Conservation (phyloP, 192 early-diverging fungal species). For the Backusella tarrabulga region DNA sequence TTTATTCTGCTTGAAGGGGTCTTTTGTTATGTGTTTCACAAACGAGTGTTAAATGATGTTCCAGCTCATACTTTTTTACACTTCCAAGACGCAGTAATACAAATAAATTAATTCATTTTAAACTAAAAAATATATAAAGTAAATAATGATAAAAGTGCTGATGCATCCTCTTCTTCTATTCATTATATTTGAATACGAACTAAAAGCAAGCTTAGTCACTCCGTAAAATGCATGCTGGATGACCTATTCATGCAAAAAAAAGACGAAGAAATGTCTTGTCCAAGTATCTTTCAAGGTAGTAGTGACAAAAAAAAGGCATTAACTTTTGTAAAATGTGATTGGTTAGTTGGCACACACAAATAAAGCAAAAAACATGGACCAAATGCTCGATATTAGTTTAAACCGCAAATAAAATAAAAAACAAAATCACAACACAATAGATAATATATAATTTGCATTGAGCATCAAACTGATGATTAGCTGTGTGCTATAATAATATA, state of each 20-base stretch:
- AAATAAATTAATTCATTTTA: conserved; percentile 1
- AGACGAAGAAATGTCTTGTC: neutral
- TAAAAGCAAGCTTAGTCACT: neutral
- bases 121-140: neutral
- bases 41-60: neutral
- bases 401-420: neutral
- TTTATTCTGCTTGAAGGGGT: neutral
- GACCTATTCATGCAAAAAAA: neutral
- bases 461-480: neutral
- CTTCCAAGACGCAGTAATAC: neutral
- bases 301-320: neutral
- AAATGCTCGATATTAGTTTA: neutral
- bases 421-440: neutral
- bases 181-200: neutral
- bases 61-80: neutral
- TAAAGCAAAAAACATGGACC: neutral
- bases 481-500: neutral
- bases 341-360: neutral
- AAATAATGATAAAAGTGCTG: neutral
- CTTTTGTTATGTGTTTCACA: neutral
- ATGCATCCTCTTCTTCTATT: neutral
- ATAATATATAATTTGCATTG: neutral
- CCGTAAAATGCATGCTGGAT: neutral
- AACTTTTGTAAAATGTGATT: neutral
- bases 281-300: neutral